Conservation (phyloP, 306 rosid genomes). For the Vigna reflexopilosa region DNA sequence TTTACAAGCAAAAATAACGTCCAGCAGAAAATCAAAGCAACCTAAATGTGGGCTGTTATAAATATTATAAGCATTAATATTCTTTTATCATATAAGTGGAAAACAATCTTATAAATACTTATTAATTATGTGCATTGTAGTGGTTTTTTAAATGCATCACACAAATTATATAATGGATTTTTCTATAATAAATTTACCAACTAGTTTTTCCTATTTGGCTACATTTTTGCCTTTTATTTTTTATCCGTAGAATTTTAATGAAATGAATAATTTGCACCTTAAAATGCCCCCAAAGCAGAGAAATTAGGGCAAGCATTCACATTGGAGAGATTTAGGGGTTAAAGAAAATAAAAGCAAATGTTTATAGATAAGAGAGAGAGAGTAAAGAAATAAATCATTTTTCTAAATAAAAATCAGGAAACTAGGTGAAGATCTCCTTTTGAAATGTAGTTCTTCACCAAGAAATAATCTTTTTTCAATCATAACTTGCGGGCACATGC, state of each 20-base stretch:
- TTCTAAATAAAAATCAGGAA: slow-evolving; percentile 9
- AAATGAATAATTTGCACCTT: slow-evolving; percentile 19
- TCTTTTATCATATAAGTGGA: not conserved
- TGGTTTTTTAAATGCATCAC: not conserved
- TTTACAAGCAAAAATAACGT: slow-evolving; percentile 18
- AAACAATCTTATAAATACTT: slow-evolving; percentile 9
- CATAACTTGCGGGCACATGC: slow-evolving; percentile 16
- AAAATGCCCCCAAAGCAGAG: slow-evolving; percentile 1
- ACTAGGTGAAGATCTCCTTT: slow-evolving; percentile 10
- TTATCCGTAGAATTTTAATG: not conserved
- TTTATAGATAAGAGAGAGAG: not conserved
- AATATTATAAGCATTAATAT: not conserved
- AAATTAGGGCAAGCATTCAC: not conserved
- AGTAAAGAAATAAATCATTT: not conserved
- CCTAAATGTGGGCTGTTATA: not conserved
- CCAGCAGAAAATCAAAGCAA: not conserved
- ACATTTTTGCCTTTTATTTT: not conserved
- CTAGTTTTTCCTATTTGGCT: not conserved
- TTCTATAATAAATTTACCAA: not conserved
- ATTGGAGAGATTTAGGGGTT: not conserved
- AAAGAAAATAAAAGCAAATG: not conserved
- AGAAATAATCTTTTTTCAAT: slow-evolving; percentile 27
- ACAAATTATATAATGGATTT: not conserved
- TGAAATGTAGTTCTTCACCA: slow-evolving; percentile 4
- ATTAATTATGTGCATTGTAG: not conserved